Evolutionary conservation across 495 filamentous ascomycete genomes (phyloP), one percentile per base, ranked within the genome.

Genomic region (Venustampulla echinocandica): DNA sequence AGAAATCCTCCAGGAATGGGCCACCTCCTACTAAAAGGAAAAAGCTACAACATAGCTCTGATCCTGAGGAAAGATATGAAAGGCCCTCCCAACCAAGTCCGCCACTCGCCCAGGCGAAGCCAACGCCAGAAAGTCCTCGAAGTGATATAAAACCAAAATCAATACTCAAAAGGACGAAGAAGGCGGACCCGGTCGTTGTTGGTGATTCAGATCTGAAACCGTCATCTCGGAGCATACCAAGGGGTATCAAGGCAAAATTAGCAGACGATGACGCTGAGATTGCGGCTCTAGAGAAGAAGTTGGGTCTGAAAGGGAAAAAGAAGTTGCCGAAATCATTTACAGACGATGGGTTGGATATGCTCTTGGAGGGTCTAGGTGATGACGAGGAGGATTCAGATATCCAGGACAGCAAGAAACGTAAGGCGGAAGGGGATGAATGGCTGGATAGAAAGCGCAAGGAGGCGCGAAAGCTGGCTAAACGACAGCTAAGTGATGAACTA

Each of bases 241-340:
- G 71, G 44, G 68, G 67, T 0, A 69, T 84, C 1, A 79, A 76
- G 60, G 73, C 80, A 4, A 81, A 76, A 50, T 65, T 97, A 17
- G 69, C 66, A 0, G 66, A 80, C 42, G 92, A 97, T 46, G 87
- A 96, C 55, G 80, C 77, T 2, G 86, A 95, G 50, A 96, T 98
- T 57, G 81, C 84, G 13, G 85, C 80, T 7, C 63, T 96, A 46
- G 93, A 98, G 65, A 87, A 81, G 67, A 93, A 85, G 57, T 70
- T 98, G 28, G 90, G 90, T 1, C 66, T 96, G 10, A 95, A 84
- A 61, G 77, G 77, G 15, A 84, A 82, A 42, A 90, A 84, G 49
- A 80, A 74, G 34, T 64, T 84, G 11, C 79, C 86, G 0, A 84
- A 87, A 55, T 72, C 79, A 0, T 88, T 85, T 47, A 69, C 75